A percentile compares a stretch with the other conserved stretches of the same genome.
Conservation (phyloP, 148 eudicot genomes). For the Camellia japonica region DNA sequence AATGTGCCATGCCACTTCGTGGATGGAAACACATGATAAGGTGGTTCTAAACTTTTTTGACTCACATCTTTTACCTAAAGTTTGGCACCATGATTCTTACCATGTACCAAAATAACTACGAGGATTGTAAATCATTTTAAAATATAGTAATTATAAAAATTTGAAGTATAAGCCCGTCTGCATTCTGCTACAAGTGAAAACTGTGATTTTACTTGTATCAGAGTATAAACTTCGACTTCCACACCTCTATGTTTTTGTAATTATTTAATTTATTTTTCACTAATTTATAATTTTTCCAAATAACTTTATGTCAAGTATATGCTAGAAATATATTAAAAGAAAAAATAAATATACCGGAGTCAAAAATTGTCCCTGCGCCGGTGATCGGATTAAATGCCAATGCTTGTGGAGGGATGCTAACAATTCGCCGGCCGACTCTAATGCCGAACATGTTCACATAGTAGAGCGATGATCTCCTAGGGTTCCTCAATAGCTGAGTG, state of each 20-base stretch:
- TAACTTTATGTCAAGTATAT: neutral
- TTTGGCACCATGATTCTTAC: neutral
- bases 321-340: neutral
- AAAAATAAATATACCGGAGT: slow-evolving; percentile 50
- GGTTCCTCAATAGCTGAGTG: slow-evolving; percentile 68
- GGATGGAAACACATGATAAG: neutral
- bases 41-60: neutral
- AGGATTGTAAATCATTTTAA: no score
- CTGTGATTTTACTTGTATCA: no score
- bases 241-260: no score
- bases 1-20: neutral
- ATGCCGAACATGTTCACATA: slow-evolving; percentile 73
- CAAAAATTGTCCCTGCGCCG: slow-evolving; percentile 88
- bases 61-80: neutral
- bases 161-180: no score
- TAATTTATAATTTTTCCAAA: no score
- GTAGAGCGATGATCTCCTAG: slow-evolving; percentile 75
- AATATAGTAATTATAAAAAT: no score
- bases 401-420: slow-evolving; percentile 59
- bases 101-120: neutral
- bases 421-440: slow-evolving; percentile 57
- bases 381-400: slow-evolving; percentile 68
- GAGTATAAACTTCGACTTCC: no score
- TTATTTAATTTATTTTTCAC: no score
- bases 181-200: no score